Evolutionary conservation across 1,284 basidiomycete genomes (phyloP), one percentile per base, ranked within the genome.

Genomic region (Lignosus rhinocerotis): DNA sequence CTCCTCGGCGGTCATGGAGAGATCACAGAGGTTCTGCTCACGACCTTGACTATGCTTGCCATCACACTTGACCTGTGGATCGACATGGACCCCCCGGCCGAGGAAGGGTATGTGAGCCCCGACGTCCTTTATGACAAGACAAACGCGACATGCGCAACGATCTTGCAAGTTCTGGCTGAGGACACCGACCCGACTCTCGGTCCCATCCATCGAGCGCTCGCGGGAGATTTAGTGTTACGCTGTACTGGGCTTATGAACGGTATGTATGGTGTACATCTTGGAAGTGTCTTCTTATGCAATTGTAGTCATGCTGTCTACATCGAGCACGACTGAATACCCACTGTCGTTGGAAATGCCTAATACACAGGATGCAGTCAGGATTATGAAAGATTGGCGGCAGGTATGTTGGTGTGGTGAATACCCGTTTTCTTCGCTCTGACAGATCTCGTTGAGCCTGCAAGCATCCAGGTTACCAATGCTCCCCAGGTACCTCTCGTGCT

Each of bases 1-100:
- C 71, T 88, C 21, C 85, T 82, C 64, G 67, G 72, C 36, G 75
- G 73, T n/a, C 67, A 77, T 8, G 74, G 76, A 14, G 73, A 75
- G 39, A 68, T 84, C 42, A 74, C 81, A 33, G 74, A 77, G 62
- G 80, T 77, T 49, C 62, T 86, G 5, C 78, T 87, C 49, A 70
- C 75, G 14, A 76, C 78, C 46, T 67, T 90, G 41, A 68, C 88
- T 6, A 77, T 78, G 33, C 75, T 89, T 33, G 82, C 80, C 62
- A 68, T 76, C 50, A 76, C 78, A 1, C 72, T 89, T 45, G 85
- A 87, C 58, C 68, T 78, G 16, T 90, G 88, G 84, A 69, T 78
- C 39, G 80, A 82, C 43, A 72, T 74, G 19, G 72, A 76, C 34
- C 72, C 76, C 19, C 64, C 72, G 11, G 64, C 56, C 21, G 65